Conservation (phyloP, 2,329 filamentous ascomycete genomes). For the Simplicillium aogashimaense region DNA sequence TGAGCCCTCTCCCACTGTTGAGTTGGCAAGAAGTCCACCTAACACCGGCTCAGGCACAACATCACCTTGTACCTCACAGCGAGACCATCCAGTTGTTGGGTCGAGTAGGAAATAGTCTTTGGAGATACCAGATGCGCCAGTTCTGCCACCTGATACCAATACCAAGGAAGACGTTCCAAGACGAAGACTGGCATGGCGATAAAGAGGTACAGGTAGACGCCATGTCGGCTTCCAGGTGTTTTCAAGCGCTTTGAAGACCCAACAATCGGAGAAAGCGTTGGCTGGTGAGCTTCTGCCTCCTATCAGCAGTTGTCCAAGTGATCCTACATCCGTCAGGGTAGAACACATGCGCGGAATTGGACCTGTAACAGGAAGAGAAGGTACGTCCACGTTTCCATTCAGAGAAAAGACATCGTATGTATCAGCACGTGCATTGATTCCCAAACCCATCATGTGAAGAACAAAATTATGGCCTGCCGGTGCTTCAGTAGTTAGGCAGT, state of each 20-base stretch:
- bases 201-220: constrained; percentile 61
- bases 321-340: constrained; percentile 57
- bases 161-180: constrained; percentile 38
- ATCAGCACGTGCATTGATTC: constrained; percentile 31
- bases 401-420: constrained; percentile 40
- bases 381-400: constrained; percentile 9
- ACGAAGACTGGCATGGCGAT: constrained; percentile 59
- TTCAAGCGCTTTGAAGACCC: constrained; percentile 51
- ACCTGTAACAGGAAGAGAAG: constrained; percentile 17
- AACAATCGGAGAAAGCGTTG: constrained; percentile 61
- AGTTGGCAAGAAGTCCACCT: constrained; percentile 29
- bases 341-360: constrained; percentile 56
- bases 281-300: constrained; percentile 75
- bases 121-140: constrained; percentile 35
- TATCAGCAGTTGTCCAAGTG: constrained; percentile 50
- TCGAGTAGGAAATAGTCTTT: constrained; percentile 43
- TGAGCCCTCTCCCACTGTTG: constrained; percentile 8
- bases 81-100: constrained; percentile 34
- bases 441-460: constrained; percentile 33
- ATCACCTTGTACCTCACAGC: constrained; percentile 25
- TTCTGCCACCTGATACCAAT: constrained; percentile 55
- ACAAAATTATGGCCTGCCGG: constrained; percentile 31
- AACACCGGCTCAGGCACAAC: constrained; percentile 26
- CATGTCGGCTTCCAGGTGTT: constrained; percentile 52
- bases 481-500: constrained; percentile 32